Base-by-base conservation (phyloP, 2,329 filamentous ascomycete genomes). In the Parafenestella ontariensis region DNA sequence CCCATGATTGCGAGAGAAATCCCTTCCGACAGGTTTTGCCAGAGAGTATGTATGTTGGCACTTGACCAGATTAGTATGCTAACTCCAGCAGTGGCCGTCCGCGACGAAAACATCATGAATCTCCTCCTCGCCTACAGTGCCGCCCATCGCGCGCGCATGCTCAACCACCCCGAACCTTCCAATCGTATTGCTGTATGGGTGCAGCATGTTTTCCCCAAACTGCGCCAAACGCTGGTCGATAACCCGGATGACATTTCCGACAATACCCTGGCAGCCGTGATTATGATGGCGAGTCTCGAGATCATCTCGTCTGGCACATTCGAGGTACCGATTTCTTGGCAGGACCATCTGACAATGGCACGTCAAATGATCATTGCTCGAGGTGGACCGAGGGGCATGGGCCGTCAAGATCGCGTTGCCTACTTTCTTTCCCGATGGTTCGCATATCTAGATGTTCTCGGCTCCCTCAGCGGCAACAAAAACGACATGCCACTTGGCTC, bases 381-480 rank as follows among this genome's bases (percentile, higher is more conserved):
- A 6, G 83, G 83, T 36, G 85, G 86, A 18, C 82, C 86, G 9
- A 82, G 84, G 46, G 76, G 81, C 24, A 83, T 83, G 61, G 74
- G 75, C 76, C 65, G 82, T 78, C 64, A 74, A 33, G 74, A 79
- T 63, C 74, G 81, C 50, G 81, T 90, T 49, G 83, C 87, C 49
- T 88, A 89, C 48, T 95, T 96, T 68, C 82, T 95, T 9, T 88
- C 86, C 62, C 86, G 89, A 54, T 96, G 91, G 91, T 89, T 95
- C 60, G 89, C 89, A 1, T 95, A 95, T 74, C 82, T 96, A 18
- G 91, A 95, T 68, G 87, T 95, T 1, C 79, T 95, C 50, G 91
- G 90, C 21, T 87, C 86, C 37, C 79, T 96, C 23, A 87, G 79
- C 49, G 89, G 89, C 15, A 79, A 76, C 58, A 76, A 77, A 46